phyloP scores from a whole-genome alignment of 176 grass and related monocot genomes.

The bread wheat (Triticum aestivum) region IWGSC_CS_RefSeq_v2.1 NC_057814.1:485102389-485102888 shows the following conservation, averaged over 20 bases:
- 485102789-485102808: slow-evolving; percentile 64
- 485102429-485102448: background rate
- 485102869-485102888: slow-evolving; percentile 56
- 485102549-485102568: slow-evolving; percentile 77
- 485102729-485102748: slow-evolving; percentile 86
- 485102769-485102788: slow-evolving; percentile 86
- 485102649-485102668: slow-evolving; percentile 59
- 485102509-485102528: background rate
- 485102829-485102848: slow-evolving; percentile 62
- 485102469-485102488: background rate
- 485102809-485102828: slow-evolving; percentile 34
- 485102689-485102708: slow-evolving; percentile 97
- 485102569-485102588: slow-evolving; percentile 68
- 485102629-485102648: slow-evolving; percentile 83
- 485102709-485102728: slow-evolving; percentile 67
- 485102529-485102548: background rate
- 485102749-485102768: slow-evolving; percentile 68
- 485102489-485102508: background rate
- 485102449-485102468: background rate
- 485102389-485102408: background rate
- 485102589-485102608: slow-evolving; percentile 72
- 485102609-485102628: slow-evolving; percentile 83
- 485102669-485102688: slow-evolving; percentile 88
- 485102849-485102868: slow-evolving; percentile 30
- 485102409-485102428: no score